Conservation (phyloP, 2,329 filamentous ascomycete genomes). For the Ophiostoma triangulosporum region DNA sequence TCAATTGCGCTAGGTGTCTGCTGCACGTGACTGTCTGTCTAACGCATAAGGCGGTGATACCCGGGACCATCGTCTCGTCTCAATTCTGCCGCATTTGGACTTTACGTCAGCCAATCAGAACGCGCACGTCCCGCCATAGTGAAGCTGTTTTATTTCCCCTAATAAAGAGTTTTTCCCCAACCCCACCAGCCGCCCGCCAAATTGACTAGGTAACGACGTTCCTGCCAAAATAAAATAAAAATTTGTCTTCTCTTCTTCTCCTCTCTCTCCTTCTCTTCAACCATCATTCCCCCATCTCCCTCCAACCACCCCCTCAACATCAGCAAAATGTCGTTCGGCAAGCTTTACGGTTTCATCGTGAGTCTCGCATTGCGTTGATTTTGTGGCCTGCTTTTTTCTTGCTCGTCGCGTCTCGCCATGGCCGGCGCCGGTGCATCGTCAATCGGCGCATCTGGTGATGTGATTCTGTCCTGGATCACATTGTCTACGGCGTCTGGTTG, state of each 20-base stretch:
- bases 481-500: background rate
- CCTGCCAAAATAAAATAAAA: slow-evolving; percentile 12
- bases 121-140: slow-evolving; percentile 3
- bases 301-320: slow-evolving; percentile 16
- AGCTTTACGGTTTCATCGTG: slow-evolving; percentile 84
- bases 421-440: background rate
- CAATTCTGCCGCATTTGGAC: slow-evolving; percentile 1
- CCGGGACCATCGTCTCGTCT: background rate
- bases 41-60: background rate
- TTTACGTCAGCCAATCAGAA: slow-evolving; percentile 1
- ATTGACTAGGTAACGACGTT: slow-evolving; percentile 8
- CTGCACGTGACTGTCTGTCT: slow-evolving; percentile 1
- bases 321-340: slow-evolving; percentile 86
- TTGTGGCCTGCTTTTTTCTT: slow-evolving; percentile 3
- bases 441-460: background rate
- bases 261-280: slow-evolving; percentile 14
- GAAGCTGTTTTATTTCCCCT: slow-evolving; percentile 3
- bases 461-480: background rate
- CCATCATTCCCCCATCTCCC: slow-evolving; percentile 14
- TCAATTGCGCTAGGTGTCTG: slow-evolving; percentile 6
- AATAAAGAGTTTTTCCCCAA: slow-evolving; percentile 6
- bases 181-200: slow-evolving; percentile 9
- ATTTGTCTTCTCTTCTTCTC: slow-evolving; percentile 10
- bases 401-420: background rate
- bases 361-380: slow-evolving; percentile 14